A percentile compares a stretch with the other conserved stretches of the same genome.
phyloP scores from a whole-genome alignment of 352 stramenopile genomes.

The Phytophthora capsici region DNA sequence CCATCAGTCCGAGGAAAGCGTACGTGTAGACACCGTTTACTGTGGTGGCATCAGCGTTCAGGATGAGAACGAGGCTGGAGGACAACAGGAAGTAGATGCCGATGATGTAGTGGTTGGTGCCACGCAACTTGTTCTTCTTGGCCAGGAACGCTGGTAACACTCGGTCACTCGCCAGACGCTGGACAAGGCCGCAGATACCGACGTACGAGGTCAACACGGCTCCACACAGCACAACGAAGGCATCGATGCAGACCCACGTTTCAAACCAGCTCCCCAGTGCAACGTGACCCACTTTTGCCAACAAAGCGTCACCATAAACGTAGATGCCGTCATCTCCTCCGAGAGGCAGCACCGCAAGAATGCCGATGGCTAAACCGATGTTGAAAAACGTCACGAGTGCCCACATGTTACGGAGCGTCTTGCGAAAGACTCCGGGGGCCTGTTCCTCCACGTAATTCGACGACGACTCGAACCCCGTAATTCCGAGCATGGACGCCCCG shows the following conservation, averaged over 20 bases:
- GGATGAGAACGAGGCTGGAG: slow-evolving; percentile 69
- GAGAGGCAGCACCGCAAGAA: slow-evolving; percentile 81
- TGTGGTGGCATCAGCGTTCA: slow-evolving; percentile 74
- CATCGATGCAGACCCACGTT: slow-evolving; percentile 72
- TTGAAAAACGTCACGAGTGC: slow-evolving; percentile 85
- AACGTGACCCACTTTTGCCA: slow-evolving; percentile 68
- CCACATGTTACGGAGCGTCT: slow-evolving; percentile 83
- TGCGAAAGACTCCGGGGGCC: slow-evolving; percentile 71
- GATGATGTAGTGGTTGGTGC: slow-evolving; percentile 83
- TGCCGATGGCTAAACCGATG: slow-evolving; percentile 64
- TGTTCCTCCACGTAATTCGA: slow-evolving; percentile 91
- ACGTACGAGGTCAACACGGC: slow-evolving; percentile 87
- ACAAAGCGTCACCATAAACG: slow-evolving; percentile 50
- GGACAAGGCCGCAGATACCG: slow-evolving; percentile 77
- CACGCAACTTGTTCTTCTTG: slow-evolving; percentile 61
- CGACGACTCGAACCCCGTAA: slow-evolving; percentile 89
- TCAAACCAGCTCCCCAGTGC: slow-evolving; percentile 49
- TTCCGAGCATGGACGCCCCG: slow-evolving; percentile 81
- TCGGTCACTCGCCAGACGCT: slow-evolving; percentile 74
- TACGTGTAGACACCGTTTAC: slow-evolving; percentile 87
- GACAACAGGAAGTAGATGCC: slow-evolving; percentile 69
- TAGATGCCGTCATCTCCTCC: slow-evolving; percentile 55
- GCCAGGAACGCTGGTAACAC: slow-evolving; percentile 62
- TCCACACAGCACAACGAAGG: slow-evolving; percentile 88
- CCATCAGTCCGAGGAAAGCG: slow-evolving; percentile 84